Evolutionary conservation across 1,284 basidiomycete species (phyloP), one percentile per base, ranked within the genome.

Genomic region (Polyporus tsugae): DNA sequence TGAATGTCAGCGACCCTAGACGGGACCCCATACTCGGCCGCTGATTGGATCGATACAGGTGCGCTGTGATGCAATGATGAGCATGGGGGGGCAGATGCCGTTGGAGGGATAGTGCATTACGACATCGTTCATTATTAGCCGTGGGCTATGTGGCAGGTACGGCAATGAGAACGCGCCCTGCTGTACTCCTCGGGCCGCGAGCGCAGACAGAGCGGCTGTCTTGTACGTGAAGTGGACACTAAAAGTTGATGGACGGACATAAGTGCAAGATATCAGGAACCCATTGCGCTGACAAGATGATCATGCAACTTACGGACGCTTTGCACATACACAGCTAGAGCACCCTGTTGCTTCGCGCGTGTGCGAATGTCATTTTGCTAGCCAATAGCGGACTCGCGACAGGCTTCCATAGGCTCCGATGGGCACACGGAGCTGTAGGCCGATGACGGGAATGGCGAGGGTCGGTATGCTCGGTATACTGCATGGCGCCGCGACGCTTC

Each of bases 171-270:
- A 55, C 29, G 52, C 29, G 17, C 29, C 29, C 29, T 25, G 15
- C 15, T 25, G 10, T 52, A 25, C 46, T 55, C 35, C 19, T 19
- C 33, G 55, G 36, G 10, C 36, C 55, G 35, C 10, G 19, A 36
- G 36, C 55, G 36, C 35, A 38, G 10, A 22, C 55, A 58, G 55
- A 22, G n/a, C 36, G 55, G 55, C 55, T 19, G 35, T 35, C 58
- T 65, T 60, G 64, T 65, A 65, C 64, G 64, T 60, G 64, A 60
- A 49, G 44, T 36, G 64, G 64, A 35, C 22, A 46, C 64, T 46
- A 64, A 49, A 57, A 33, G 29, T 11, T 57, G 55, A 36, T 57
- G 55, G 58, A 60, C 57, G 33, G 41, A 39, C 15, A 29, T 25
- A n/a, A 42, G 41, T 6, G 15, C 33, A 36, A 55, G 41, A 64